Conservation (phyloP, 768 basidiomycete species). For the Suillus placidus region DNA sequence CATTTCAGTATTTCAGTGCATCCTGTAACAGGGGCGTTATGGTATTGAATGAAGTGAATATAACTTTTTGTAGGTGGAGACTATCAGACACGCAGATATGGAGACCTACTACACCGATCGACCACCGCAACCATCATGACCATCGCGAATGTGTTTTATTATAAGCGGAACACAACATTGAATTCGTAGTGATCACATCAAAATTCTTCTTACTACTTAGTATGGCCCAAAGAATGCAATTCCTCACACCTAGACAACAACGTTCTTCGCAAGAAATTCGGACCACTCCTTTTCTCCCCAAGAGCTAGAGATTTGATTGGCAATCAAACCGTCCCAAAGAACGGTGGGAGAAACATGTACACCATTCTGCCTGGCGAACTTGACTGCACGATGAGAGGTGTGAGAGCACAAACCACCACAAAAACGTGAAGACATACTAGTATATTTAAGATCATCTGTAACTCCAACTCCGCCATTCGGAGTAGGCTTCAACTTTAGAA, state of each 20-base stretch:
- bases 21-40: too few relatives aligned
- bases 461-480: slow-evolving; percentile 84
- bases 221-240: too few relatives aligned
- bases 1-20: too few relatives aligned
- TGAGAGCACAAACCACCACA: neutral
- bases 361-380: slow-evolving; percentile 87
- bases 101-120: neutral
- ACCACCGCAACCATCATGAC: neutral
- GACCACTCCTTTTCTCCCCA: slow-evolving; percentile 86
- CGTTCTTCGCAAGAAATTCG: slow-evolving; percentile 67
- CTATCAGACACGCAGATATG: neutral
- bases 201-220: neutral
- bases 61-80: too few relatives aligned
- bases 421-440: slow-evolving; percentile 52
- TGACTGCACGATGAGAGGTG: slow-evolving; percentile 55
- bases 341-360: slow-evolving; percentile 90
- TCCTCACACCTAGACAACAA: slow-evolving; percentile 39
- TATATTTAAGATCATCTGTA: slow-evolving; percentile 87
- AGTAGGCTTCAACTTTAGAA: slow-evolving; percentile 59
- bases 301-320: slow-evolving; percentile 72
- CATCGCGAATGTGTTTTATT: neutral
- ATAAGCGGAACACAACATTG: neutral
- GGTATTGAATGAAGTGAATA: too few relatives aligned
- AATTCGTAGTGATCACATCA: neutral
- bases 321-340: slow-evolving; percentile 76